These are phyloP conservation scores for Talaromyces trachyspermus DNA, from an alignment of 495 filamentous ascomycete species.

Conservation along the genomic window DNA sequence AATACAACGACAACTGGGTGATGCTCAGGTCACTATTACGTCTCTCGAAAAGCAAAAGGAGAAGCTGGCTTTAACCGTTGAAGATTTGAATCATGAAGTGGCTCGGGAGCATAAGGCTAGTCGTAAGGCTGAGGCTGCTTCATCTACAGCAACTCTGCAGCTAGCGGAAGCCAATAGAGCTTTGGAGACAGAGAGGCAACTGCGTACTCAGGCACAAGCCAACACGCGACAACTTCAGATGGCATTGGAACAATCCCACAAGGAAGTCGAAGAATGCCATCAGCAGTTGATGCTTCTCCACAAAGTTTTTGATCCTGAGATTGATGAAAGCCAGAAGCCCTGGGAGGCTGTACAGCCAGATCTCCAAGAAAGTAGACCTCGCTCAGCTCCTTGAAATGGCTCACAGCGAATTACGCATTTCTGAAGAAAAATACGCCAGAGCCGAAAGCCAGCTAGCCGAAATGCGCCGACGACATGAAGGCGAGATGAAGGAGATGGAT, in stretches of 20 bases:
- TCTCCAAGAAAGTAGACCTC: slow-evolving; percentile 63
- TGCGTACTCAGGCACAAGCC: slow-evolving; percentile 75
- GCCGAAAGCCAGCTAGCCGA: slow-evolving; percentile 81
- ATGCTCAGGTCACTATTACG: slow-evolving; percentile 75
- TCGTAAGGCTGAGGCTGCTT: slow-evolving; percentile 82
- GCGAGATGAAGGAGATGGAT: slow-evolving; percentile 68
- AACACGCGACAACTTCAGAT: slow-evolving; percentile 76
- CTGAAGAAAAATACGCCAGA: slow-evolving; percentile 73
- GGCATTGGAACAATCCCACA: slow-evolving; percentile 66
- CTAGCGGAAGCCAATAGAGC: slow-evolving; percentile 82
- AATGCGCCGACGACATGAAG: slow-evolving; percentile 62
- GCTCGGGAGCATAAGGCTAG: slow-evolving; percentile 84
- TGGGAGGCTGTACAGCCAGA: slow-evolving; percentile 57
- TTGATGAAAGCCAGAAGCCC: slow-evolving; percentile 47
- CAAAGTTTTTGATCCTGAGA: slow-evolving; percentile 79
- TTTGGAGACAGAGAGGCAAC: slow-evolving; percentile 83
- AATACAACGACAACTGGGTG: slow-evolving; percentile 76
- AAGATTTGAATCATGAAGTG: slow-evolving; percentile 92
- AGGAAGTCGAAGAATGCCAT: slow-evolving; percentile 71
- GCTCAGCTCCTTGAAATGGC: slow-evolving; percentile 85
- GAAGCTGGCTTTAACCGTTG: slow-evolving; percentile 79
- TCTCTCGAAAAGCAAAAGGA: slow-evolving; percentile 94
- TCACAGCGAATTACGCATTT: slow-evolving; percentile 75
- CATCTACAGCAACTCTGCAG: slow-evolving; percentile 75
- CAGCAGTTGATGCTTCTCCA: slow-evolving; percentile 72